Evolutionary conservation across 192 early-diverging fungal species (phyloP).

Genomic region (Coemansia sp.): DNA sequence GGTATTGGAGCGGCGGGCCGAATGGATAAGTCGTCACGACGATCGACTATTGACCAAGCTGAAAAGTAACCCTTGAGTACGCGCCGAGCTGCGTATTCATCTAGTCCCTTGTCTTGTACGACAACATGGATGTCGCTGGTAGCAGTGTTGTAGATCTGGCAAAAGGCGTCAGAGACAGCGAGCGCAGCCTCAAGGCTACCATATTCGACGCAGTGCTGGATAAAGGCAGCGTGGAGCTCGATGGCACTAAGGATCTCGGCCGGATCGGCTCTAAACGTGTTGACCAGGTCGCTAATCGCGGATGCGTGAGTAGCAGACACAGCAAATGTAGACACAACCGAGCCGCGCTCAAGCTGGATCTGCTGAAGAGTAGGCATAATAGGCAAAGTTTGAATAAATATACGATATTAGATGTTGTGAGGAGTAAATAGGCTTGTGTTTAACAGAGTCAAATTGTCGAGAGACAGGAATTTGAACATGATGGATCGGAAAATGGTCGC

Average conservation of each 20-base stretch:
- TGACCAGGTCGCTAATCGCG: not conserved
- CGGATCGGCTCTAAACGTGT: not conserved
- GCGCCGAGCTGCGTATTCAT: slow-evolving; percentile 10
- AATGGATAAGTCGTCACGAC: not conserved
- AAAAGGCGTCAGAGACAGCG: slow-evolving; percentile 13
- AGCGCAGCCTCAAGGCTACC: slow-evolving; percentile 8
- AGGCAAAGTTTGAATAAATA: not conserved
- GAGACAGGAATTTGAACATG: not conserved
- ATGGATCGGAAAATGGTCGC: not conserved
- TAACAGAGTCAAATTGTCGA: not conserved
- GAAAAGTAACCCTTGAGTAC: slow-evolving; percentile 35
- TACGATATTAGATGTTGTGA: not conserved
- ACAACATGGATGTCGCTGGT: slow-evolving; percentile 21
- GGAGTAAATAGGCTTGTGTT: not conserved
- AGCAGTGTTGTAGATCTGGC: not conserved
- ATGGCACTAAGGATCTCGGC: slow-evolving; percentile 8
- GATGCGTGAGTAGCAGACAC: not conserved
- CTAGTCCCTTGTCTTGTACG: slow-evolving; percentile 11
- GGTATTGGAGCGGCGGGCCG: slow-evolving; percentile 1
- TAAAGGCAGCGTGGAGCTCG: slow-evolving; percentile 18
- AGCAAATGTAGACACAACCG: not conserved
- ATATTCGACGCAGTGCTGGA: slow-evolving; percentile 15
- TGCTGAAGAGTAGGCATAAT: not conserved
- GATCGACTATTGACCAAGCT: slow-evolving; percentile 12
- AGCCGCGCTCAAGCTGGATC: not conserved